Evolutionary conservation across 169 alveolate species (phyloP).

Genomic region (Eimeria praecox): DNA sequence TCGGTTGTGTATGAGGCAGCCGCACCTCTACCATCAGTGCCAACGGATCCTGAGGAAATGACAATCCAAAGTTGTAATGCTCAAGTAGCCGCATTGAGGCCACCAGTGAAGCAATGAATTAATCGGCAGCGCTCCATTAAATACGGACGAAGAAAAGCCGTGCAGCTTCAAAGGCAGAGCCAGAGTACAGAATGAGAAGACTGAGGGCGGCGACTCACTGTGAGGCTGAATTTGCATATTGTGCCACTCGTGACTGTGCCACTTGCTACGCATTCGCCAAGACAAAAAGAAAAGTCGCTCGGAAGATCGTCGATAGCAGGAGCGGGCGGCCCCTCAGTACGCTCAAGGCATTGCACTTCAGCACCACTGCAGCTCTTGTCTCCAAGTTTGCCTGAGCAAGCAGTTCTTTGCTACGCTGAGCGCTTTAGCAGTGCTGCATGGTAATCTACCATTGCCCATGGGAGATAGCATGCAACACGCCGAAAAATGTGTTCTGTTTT

Average conservation of each 20-base stretch:
- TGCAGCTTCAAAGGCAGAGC: not conserved
- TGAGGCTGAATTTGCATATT: slow-evolving; percentile 58
- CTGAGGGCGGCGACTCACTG: slow-evolving; percentile 35
- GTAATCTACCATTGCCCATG: not conserved
- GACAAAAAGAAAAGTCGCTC: slow-evolving; percentile 20
- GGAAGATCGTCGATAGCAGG: slow-evolving; percentile 57
- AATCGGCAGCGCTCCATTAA: not conserved
- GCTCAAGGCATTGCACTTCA: not conserved
- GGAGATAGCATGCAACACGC: not conserved
- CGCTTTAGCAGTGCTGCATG: not conserved
- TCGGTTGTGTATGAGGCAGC: slow-evolving; percentile 31
- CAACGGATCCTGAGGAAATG: slow-evolving; percentile 43
- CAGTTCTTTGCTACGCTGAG: not conserved
- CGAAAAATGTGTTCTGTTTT: not conserved
- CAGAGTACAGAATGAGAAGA: not conserved
- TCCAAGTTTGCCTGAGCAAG: not conserved
- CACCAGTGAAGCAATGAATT: not conserved
- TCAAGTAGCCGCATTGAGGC: not conserved
- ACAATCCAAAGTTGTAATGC: not conserved
- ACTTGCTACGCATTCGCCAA: slow-evolving; percentile 60
- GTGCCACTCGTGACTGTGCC: slow-evolving; percentile 75
- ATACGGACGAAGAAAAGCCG: not conserved
- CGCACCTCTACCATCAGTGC: slow-evolving; percentile 44
- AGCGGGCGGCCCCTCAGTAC: not conserved
- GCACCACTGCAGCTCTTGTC: not conserved